phyloP scores from a whole-genome alignment of 352 stramenopile genomes.

The Thraustotheca clavata region DNA sequence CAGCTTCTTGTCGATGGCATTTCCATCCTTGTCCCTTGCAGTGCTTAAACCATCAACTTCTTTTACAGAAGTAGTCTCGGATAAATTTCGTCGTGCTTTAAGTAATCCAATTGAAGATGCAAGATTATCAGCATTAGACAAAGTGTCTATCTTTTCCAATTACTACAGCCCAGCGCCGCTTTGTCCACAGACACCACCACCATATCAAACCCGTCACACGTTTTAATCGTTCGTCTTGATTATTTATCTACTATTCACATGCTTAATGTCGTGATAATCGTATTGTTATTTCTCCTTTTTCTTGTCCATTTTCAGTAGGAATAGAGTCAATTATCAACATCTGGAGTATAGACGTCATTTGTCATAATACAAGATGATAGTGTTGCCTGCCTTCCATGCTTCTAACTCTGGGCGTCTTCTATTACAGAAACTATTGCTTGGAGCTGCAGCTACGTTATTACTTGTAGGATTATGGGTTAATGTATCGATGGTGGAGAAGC shows the following conservation, averaged over 20 bases:
- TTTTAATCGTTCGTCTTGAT: conserved; percentile 3
- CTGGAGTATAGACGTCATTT: too few relatives aligned
- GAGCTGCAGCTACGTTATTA: too few relatives aligned
- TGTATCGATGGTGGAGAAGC: too few relatives aligned
- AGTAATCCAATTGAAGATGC: background rate
- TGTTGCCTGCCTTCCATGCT: too few relatives aligned
- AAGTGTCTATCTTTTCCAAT: background rate
- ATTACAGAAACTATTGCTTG: too few relatives aligned
- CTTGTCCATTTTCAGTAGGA: too few relatives aligned
- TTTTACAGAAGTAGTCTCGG: conserved; percentile 4
- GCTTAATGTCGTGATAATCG: background rate
- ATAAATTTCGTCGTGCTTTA: conserved; percentile 4
- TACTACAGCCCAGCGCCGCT: background rate
- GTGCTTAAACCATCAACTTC: background rate
- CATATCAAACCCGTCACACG: conserved; percentile 14
- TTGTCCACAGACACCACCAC: conserved; percentile 6
- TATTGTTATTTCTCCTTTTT: too few relatives aligned
- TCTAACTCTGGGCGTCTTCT: too few relatives aligned
- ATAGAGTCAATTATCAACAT: too few relatives aligned
- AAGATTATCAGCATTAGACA: background rate
- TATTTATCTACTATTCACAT: background rate
- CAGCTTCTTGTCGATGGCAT: background rate
- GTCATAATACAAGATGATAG: too few relatives aligned
- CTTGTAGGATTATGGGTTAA: too few relatives aligned
- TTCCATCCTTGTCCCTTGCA: background rate